Evolutionary conservation across 345 rosid genomes (phyloP), one percentile per base, ranked within the genome.

Genomic region (Physaria fendleri): DNA sequence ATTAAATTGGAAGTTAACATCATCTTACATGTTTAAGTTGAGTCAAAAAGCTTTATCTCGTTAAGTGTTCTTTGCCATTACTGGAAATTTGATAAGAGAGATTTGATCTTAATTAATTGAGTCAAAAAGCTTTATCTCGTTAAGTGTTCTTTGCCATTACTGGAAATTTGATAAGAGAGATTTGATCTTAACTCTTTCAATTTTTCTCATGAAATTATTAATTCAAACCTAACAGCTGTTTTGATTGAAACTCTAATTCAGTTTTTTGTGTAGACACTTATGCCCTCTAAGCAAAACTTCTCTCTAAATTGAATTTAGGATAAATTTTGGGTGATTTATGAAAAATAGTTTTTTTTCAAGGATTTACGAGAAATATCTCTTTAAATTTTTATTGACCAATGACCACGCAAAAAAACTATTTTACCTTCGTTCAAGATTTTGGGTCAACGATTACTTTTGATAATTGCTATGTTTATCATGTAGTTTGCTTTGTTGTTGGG

Each of bases 21-120:
- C 81, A 74, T 47, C 69, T 76, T 79, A 76, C 81, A 64, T 71
- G 68, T 79, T 79, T 75, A 57, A 70, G 83, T 72, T 72, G 64
- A 79, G 79, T 73, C 84, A 79, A 78, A 74, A 35, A 45, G 59
- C 72, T 66, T 58, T 71, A 74, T 67, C 85, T 58, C 71, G 61
- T 56, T 56, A 52, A 72, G 71, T 56, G 70, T 74, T 64, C 68
- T 58, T 52, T 77, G 62, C 87, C 71, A 48, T 53, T 61, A 55
- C 72, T 70, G 76, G 85, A 30, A 84, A 81, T 47, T 51, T 59
- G 78, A 76, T 62, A 64, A 39, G 69, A 72, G 74, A 66, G 39
- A 40, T 70, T 40, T 71, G 64, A 66, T 72, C 49, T 64, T 49
- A 64, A n/a, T n/a, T n/a, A n/a, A n/a, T n/a, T 72, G 64, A 79